Evolutionary conservation across 2,329 filamentous ascomycete genomes (phyloP).

Genomic region (Colletotrichum orbiculare): DNA sequence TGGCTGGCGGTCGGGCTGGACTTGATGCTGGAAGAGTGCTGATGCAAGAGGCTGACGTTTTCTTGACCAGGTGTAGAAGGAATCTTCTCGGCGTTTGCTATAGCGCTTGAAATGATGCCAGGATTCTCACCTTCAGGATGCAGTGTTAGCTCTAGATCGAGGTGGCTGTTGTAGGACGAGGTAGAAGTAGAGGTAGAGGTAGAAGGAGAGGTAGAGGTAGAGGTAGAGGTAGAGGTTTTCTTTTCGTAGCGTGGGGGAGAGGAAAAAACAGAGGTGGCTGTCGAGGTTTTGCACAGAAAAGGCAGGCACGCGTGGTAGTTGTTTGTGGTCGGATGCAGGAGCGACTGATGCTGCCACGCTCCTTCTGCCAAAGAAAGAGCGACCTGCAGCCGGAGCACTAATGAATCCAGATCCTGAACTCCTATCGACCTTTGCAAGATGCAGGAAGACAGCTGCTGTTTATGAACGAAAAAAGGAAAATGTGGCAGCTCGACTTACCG

Average conservation of each 20-base stretch:
- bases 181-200: neutral
- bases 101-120: conserved; percentile 92
- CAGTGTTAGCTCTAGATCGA: neutral
- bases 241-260: no score
- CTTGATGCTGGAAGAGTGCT: conserved; percentile 68
- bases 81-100: conserved; percentile 84
- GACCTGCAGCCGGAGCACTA: neutral
- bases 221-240: no score
- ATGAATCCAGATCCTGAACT: neutral
- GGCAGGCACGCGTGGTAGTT: neutral
- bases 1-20: conserved; percentile 80
- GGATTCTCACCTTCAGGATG: conserved; percentile 56
- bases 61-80: conserved; percentile 75
- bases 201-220: no score
- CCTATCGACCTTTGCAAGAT: neutral
- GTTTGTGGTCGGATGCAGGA: neutral
- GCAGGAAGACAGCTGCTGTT: neutral
- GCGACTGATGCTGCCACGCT: neutral
- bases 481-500: conserved; percentile 51
- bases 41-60: conserved; percentile 81
- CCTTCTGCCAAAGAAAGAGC: neutral
- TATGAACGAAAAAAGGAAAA: conserved; percentile 11
- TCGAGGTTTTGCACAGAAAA: neutral
- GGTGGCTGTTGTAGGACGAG: neutral
- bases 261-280: no score